Evolutionary conservation across 495 filamentous ascomycete species (phyloP).

Genomic region (Glonium stellatum): DNA sequence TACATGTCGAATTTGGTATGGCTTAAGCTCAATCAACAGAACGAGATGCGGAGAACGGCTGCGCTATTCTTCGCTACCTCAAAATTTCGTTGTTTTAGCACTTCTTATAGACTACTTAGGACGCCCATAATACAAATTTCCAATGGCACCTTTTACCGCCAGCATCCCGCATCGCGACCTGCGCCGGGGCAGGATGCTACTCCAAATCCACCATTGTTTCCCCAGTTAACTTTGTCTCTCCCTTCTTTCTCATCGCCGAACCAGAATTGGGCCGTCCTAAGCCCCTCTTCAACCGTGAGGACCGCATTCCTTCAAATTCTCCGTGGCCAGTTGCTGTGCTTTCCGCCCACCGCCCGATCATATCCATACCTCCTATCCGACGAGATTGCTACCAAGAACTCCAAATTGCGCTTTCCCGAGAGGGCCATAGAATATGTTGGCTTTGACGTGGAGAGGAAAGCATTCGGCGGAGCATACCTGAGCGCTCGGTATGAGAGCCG

Average conservation of each 20-base stretch:
- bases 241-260: conserved; percentile 42
- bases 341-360: conserved; percentile 63
- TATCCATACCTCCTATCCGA: conserved; percentile 68
- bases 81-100: conserved; percentile 2
- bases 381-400: conserved; percentile 49
- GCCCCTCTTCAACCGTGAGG: conserved; percentile 61
- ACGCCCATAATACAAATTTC: conserved; percentile 63
- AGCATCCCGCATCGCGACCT: conserved; percentile 53
- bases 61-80: conserved; percentile 18
- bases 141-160: conserved; percentile 74
- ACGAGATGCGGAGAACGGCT: conserved; percentile 29
- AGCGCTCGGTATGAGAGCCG: conserved; percentile 88
- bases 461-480: conserved; percentile 66
- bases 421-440: conserved; percentile 77
- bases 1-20: conserved; percentile 1
- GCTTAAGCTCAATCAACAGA: conserved; percentile 1
- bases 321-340: conserved; percentile 61
- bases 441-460: conserved; percentile 51
- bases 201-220: conserved; percentile 59
- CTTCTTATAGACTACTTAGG: conserved; percentile 1
- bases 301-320: conserved; percentile 73
- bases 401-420: conserved; percentile 47
- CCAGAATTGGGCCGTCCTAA: conserved; percentile 70
- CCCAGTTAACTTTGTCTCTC: conserved; percentile 57
- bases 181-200: conserved; percentile 23